These are phyloP conservation scores for Dacryopinax primogenitus DNA, from an alignment of 768 basidiomycete genomes.

Conservation along the genomic window DNA sequence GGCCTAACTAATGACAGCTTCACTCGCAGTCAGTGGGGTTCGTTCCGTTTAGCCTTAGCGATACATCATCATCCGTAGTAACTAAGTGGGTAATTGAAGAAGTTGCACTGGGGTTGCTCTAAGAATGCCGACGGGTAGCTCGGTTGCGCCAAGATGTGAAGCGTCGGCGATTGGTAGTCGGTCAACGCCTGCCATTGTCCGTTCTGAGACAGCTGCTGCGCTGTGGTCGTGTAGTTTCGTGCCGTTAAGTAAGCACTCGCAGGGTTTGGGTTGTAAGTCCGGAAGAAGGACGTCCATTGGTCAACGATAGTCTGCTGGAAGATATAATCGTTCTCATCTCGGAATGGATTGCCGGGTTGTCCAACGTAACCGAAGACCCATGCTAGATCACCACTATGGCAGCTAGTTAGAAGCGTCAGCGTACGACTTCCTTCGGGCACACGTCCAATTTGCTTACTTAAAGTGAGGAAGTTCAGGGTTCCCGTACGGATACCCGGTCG, in stretches of 20 bases:
- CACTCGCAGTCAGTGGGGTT: too few species aligned
- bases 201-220: constrained; percentile 23
- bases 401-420: too few species aligned
- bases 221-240: constrained; percentile 32
- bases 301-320: constrained; percentile 36
- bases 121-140: constrained; percentile 26
- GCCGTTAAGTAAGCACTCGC: constrained; percentile 31
- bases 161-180: constrained; percentile 20
- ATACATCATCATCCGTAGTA: neutral
- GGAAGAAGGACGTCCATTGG: constrained; percentile 37
- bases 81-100: constrained; percentile 18
- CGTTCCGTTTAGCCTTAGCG: neutral
- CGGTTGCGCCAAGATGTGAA: constrained; percentile 29
- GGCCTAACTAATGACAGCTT: neutral
- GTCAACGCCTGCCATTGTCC: constrained; percentile 31
- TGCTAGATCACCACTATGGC: constrained; percentile 6
- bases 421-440: too few species aligned
- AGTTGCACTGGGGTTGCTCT: constrained; percentile 31
- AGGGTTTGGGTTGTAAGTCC: constrained; percentile 39
- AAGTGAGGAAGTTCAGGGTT: constrained; percentile 39
- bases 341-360: constrained; percentile 32
- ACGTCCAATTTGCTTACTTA: too few species aligned
- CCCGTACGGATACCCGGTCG: constrained; percentile 34
- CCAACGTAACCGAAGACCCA: constrained; percentile 29
- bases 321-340: constrained; percentile 36